These are phyloP conservation scores for Eimeria sp. DNA, from an alignment of 169 alveolate genomes.

Conservation along the genomic window DNA sequence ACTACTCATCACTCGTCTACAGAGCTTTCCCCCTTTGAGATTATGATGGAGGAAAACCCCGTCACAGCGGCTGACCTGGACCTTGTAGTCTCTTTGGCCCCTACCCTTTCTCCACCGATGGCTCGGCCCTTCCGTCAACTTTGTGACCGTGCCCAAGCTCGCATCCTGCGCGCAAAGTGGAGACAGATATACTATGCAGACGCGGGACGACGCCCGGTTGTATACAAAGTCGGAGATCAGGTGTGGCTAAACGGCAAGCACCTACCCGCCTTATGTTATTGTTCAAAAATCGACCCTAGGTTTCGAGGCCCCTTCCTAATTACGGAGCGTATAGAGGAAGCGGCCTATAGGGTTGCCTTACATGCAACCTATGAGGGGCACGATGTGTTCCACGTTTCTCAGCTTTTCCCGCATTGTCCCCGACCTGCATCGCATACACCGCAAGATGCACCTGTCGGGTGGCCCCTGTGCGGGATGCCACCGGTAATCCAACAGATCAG, in stretches of 20 bases:
- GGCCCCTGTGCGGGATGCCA: background rate
- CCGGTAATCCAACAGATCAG: background rate
- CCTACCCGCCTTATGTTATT: background rate
- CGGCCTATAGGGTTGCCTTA: background rate
- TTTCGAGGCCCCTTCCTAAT: background rate
- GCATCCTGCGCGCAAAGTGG: background rate
- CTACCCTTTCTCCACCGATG: no score
- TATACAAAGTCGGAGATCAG: background rate
- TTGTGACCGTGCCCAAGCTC: no score
- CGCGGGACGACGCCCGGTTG: no score
- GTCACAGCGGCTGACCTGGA: no score
- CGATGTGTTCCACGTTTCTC: background rate
- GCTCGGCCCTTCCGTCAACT: no score
- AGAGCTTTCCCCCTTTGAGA: background rate
- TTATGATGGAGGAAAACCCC: background rate
- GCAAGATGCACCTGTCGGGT: background rate
- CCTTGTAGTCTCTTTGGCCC: no score
- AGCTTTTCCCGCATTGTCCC: background rate
- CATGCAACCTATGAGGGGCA: background rate
- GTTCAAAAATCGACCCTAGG: background rate
- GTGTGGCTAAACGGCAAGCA: background rate
- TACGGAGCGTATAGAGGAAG: background rate
- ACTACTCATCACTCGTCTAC: background rate
- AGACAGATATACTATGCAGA: background rate
- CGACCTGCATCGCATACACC: background rate